These are phyloP conservation scores for Candida pseudoviswanathii DNA, from an alignment of 1,139 yeast genomes.

Conservation along the genomic window DNA sequence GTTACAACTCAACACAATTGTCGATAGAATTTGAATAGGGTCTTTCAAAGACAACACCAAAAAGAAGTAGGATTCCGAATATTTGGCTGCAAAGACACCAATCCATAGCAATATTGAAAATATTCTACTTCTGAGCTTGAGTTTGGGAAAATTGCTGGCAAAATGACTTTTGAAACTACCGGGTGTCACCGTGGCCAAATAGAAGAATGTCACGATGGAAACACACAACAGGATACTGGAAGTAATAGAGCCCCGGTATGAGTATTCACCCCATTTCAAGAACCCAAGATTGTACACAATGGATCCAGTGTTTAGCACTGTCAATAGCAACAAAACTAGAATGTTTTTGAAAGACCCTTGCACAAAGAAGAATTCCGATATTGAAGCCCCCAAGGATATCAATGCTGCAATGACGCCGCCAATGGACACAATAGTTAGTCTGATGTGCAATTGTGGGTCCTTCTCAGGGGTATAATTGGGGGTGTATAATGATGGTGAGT, in stretches of 20 bases:
- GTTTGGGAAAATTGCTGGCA: slow-evolving; percentile 46
- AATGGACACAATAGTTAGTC: slow-evolving; percentile 45
- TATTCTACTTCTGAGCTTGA: slow-evolving; percentile 51
- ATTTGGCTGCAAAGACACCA: slow-evolving; percentile 69
- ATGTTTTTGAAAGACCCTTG: slow-evolving; percentile 72
- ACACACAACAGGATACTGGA: slow-evolving; percentile 61
- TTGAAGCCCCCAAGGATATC: slow-evolving; percentile 61
- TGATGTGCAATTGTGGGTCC: slow-evolving; percentile 14
- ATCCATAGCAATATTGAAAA: slow-evolving; percentile 70
- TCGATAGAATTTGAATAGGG: slow-evolving; percentile 69
- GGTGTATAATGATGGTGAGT: slow-evolving; percentile 78
- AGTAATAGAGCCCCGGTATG: slow-evolving; percentile 51
- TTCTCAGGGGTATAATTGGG: slow-evolving; percentile 46
- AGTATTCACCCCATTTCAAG: slow-evolving; percentile 52
- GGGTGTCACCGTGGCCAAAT: slow-evolving; percentile 57
- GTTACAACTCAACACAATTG: slow-evolving; percentile 62
- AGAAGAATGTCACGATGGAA: slow-evolving; percentile 61
- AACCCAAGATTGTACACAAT: slow-evolving; percentile 60
- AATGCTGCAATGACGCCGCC: slow-evolving; percentile 75
- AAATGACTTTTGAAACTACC: slow-evolving; percentile 34
- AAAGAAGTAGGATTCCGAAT: slow-evolving; percentile 79
- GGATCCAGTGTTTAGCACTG: slow-evolving; percentile 58
- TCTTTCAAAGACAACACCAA: slow-evolving; percentile 77
- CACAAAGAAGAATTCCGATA: slow-evolving; percentile 65
- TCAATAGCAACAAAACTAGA: slow-evolving; percentile 45